Conservation (phyloP, 2,329 filamentous ascomycete species). For the Clonostachys rosea region DNA sequence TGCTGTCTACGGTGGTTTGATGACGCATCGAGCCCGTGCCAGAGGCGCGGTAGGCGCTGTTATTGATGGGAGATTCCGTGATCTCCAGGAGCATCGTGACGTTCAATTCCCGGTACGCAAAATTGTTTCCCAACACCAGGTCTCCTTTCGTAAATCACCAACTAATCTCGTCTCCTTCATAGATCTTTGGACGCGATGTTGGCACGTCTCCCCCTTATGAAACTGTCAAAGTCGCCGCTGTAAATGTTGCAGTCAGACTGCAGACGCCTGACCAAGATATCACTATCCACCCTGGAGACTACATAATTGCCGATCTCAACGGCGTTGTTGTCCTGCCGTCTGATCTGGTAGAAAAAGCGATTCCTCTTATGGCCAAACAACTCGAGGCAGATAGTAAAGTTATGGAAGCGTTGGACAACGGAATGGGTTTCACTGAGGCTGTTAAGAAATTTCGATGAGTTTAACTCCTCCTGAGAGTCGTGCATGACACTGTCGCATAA, state of each 20-base stretch:
- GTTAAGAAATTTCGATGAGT: conserved; percentile 27
- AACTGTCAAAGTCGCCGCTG: conserved; percentile 32
- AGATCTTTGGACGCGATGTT: conserved; percentile 34
- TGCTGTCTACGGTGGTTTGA: conserved; percentile 6
- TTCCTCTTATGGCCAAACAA: conserved; percentile 19
- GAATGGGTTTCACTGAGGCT: conserved; percentile 37
- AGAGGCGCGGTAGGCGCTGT: conserved; percentile 4
- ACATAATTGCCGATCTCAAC: conserved; percentile 37
- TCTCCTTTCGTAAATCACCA: background rate
- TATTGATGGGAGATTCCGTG: conserved; percentile 5
- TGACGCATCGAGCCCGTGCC: conserved; percentile 4
- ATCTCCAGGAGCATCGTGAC: conserved; percentile 5
- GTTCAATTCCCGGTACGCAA: conserved; percentile 7
- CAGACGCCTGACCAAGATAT: conserved; percentile 29
- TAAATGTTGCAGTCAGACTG: conserved; percentile 32
- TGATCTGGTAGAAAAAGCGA: conserved; percentile 27
- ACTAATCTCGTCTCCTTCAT: background rate
- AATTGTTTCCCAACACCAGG: background rate
- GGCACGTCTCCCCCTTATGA: conserved; percentile 37
- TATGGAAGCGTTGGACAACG: conserved; percentile 29
- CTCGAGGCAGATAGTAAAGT: conserved; percentile 32
- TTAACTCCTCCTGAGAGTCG: too few species aligned
- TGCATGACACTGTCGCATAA: too few species aligned
- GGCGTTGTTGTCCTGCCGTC: conserved; percentile 36
- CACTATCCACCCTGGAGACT: conserved; percentile 34